These are phyloP conservation scores for Camellia granthamiana DNA, from an alignment of 148 eudicot species.

Conservation along the genomic window DNA sequence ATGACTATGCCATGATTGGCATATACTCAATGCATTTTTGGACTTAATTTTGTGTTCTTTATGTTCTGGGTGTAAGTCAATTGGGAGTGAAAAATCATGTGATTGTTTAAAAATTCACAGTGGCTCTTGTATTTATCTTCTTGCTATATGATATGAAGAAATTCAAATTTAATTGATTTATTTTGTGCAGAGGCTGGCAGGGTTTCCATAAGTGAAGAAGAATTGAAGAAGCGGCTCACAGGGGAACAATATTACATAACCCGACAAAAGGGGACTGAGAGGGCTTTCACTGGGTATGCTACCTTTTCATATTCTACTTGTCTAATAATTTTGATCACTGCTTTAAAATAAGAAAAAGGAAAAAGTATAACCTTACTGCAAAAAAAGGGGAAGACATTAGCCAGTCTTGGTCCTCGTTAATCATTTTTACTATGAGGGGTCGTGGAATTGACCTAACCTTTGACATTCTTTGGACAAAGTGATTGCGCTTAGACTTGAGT, in stretches of 20 bases:
- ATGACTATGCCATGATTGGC: no score
- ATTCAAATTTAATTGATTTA: background rate
- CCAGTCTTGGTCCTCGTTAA: background rate
- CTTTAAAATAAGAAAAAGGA: background rate
- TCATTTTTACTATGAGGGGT: background rate
- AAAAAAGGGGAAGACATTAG: background rate
- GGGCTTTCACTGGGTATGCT: constrained; percentile 84
- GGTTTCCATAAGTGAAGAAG: constrained; percentile 54
- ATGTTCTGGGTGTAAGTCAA: background rate
- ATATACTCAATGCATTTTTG: background rate
- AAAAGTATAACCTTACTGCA: background rate
- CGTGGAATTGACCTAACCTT: background rate
- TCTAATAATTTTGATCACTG: background rate
- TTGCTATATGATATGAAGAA: background rate
- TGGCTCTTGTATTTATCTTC: background rate
- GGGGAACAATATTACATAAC: constrained; percentile 70
- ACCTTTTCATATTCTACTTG: background rate
- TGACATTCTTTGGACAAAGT: background rate
- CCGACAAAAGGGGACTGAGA: constrained; percentile 88
- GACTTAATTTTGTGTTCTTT: constrained; percentile 5
- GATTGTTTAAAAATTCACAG: background rate
- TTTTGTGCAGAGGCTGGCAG: constrained; percentile 37
- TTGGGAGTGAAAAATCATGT: background rate
- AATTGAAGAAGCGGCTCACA: constrained; percentile 70
- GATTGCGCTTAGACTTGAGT: background rate